Evolutionary conservation across 176 grass and related monocot species (phyloP).

Genomic region (Alopecurus myosuroides): DNA sequence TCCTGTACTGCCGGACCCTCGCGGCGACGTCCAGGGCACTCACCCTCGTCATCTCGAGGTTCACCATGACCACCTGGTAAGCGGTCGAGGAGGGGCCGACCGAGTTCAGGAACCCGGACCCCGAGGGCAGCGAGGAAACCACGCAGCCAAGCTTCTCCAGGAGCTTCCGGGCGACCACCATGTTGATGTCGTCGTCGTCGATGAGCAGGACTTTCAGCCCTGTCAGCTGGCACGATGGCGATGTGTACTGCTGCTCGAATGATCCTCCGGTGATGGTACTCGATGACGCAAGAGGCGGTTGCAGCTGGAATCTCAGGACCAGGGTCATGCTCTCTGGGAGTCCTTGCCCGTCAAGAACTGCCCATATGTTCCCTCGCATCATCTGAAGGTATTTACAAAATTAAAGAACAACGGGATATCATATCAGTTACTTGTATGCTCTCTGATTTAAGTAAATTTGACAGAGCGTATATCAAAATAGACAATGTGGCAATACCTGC

Average conservation of each 20-base stretch:
- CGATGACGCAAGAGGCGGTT: slow-evolving; percentile 10
- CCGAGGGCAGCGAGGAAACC: slow-evolving; percentile 47
- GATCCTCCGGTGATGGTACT: slow-evolving; percentile 15
- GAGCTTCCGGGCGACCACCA: slow-evolving; percentile 54
- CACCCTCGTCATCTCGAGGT: slow-evolving; percentile 46
- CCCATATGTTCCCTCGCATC: slow-evolving; percentile 92
- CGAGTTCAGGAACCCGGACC: slow-evolving; percentile 46
- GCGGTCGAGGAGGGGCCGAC: slow-evolving; percentile 19
- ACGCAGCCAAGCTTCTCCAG: slow-evolving; percentile 68
- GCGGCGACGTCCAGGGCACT: slow-evolving; percentile 51
- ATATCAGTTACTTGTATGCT: not conserved
- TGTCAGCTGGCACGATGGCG: slow-evolving; percentile 18
- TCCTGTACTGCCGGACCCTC: slow-evolving; percentile 49
- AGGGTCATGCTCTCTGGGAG: slow-evolving; percentile 68
- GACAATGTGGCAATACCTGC: slow-evolving; percentile 41
- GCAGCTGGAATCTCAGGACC: slow-evolving; percentile 69
- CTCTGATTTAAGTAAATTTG: not conserved
- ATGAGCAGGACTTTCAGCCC: slow-evolving; percentile 65
- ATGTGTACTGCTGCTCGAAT: slow-evolving; percentile 19
- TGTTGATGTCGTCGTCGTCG: slow-evolving; percentile 60
- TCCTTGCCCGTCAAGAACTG: slow-evolving; percentile 51
- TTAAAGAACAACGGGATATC: not conserved
- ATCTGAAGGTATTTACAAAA: slow-evolving; percentile 33
- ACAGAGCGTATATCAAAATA: not conserved
- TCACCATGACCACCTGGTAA: slow-evolving; percentile 55